phyloP scores from a whole-genome alignment of 1,284 basidiomycete genomes.

The Entoloma clypeatum region DNA sequence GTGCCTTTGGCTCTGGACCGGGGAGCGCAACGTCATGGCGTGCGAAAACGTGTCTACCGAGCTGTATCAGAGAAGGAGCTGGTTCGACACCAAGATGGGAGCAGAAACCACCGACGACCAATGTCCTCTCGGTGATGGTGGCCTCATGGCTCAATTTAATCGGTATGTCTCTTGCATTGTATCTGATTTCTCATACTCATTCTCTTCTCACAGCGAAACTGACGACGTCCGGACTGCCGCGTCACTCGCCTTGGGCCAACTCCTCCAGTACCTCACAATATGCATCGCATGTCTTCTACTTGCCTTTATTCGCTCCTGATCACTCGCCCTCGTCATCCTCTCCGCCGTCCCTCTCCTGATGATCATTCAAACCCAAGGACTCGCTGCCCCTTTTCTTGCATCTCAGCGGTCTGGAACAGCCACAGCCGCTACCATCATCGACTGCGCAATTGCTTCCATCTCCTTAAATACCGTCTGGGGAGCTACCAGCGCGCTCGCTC shows the following conservation, averaged over 20 bases:
- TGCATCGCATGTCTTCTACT: constrained; percentile 77
- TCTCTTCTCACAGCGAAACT: constrained; percentile 72
- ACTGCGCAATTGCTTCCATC: no score
- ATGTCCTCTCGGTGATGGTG: constrained; percentile 77
- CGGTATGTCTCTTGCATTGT: constrained; percentile 44
- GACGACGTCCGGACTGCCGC: constrained; percentile 89
- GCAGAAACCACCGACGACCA: constrained; percentile 55
- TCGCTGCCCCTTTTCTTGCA: constrained; percentile 65
- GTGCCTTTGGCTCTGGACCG: constrained; percentile 83
- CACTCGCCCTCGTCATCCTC: constrained; percentile 88
- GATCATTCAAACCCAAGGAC: constrained; percentile 68
- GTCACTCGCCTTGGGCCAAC: constrained; percentile 71
- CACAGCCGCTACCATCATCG: constrained; percentile 72
- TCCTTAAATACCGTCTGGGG: constrained; percentile 80
- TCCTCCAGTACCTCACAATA: constrained; percentile 81
- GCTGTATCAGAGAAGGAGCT: constrained; percentile 69
- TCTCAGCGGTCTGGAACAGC: constrained; percentile 68
- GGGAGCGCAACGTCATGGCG: constrained; percentile 74
- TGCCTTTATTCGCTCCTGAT: constrained; percentile 78
- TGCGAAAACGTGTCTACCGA: constrained; percentile 69
- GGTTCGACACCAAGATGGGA: constrained; percentile 87
- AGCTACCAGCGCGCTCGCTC: constrained; percentile 60
- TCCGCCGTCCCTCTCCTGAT: constrained; percentile 84
- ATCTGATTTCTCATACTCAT: constrained; percentile 11
- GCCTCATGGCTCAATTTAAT: constrained; percentile 92